phyloP scores from a whole-genome alignment of 805 yeast genomes.

The Lachancea nothofagi region DNA sequence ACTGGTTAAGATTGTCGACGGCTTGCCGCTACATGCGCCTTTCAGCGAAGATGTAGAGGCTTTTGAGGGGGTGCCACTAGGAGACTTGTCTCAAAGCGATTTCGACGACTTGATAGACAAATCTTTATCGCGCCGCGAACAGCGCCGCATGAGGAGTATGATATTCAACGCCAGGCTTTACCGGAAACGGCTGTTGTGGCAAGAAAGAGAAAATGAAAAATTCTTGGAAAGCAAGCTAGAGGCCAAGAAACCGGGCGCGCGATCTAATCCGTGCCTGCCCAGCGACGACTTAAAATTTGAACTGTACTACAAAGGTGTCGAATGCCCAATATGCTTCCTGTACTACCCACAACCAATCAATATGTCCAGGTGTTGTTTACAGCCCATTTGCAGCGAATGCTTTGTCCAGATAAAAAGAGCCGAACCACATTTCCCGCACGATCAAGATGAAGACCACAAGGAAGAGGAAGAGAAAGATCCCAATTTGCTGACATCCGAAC shows the following conservation, averaged over 20 bases:
- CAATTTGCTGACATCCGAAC: constrained; percentile 71
- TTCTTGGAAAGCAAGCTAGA: constrained; percentile 49
- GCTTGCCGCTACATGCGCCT: constrained; percentile 52
- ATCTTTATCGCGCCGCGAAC: constrained; percentile 28
- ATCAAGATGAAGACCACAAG: constrained; percentile 37
- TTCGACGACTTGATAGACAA: constrained; percentile 30
- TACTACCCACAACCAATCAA: constrained; percentile 77
- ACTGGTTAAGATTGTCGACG: constrained; percentile 46
- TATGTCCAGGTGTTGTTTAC: constrained; percentile 80
- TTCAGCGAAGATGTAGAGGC: constrained; percentile 36
- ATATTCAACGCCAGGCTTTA: constrained; percentile 33
- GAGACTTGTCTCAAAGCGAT: constrained; percentile 22
- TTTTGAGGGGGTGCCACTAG: constrained; percentile 32
- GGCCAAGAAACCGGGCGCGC: constrained; percentile 41
- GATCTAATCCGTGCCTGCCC: constrained; percentile 36
- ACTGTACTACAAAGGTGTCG: constrained; percentile 63
- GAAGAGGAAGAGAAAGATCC: constrained; percentile 40
- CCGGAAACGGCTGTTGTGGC: constrained; percentile 43
- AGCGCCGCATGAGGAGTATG: constrained; percentile 25
- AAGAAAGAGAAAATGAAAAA: constrained; percentile 52
- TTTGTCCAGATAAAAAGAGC: constrained; percentile 87
- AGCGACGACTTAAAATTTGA: constrained; percentile 42
- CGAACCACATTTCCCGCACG: constrained; percentile 93
- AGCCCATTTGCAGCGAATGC: constrained; percentile 93
- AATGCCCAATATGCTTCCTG: constrained; percentile 93